Percentiles rank a stretch among this genome's conserved stretches.
Evolutionary conservation across 305 asterid species (phyloP).

Genomic region (Galium porrigens): DNA sequence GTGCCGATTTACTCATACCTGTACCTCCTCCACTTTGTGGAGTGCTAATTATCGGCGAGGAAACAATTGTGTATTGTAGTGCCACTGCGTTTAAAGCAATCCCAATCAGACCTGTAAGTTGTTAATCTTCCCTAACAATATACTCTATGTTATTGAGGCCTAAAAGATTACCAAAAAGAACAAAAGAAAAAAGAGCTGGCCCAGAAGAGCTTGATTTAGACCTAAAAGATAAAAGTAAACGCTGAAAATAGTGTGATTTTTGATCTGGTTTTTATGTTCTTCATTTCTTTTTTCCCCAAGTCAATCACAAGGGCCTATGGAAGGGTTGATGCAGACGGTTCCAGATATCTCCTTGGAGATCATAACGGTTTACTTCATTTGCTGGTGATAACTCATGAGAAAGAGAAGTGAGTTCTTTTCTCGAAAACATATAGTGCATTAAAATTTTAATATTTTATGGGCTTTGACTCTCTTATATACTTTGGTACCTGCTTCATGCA

Average conservation of each 20-base stretch:
- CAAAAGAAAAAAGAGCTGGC: neutral
- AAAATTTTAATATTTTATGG: neutral
- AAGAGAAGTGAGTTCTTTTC: constrained; percentile 56
- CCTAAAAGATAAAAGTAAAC: neutral
- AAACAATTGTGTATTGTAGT: constrained; percentile 87
- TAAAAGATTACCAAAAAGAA: neutral
- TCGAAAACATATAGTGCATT: neutral
- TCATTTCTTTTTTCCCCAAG: constrained; percentile 24
- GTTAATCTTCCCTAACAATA: constrained; percentile 3
- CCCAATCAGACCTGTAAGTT: constrained; percentile 83
- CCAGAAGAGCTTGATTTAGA: neutral
- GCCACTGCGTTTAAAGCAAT: constrained; percentile 82
- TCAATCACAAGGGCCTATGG: constrained; percentile 88
- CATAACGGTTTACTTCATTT: constrained; percentile 80
- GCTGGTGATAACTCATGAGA: constrained; percentile 85
- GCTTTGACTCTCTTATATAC: neutral
- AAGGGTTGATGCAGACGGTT: constrained; percentile 91
- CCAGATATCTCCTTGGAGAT: constrained; percentile 87
- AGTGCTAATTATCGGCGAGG: constrained; percentile 91
- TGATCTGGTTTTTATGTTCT: constrained; percentile 14
- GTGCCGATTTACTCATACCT: constrained; percentile 88
- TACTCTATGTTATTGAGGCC: neutral
- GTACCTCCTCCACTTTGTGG: constrained; percentile 97
- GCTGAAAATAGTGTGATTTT: constrained; percentile 5
- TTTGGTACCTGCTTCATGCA: neutral